Conservation (phyloP, 2,329 filamentous ascomycete species). For the Didymella keratinophila region DNA sequence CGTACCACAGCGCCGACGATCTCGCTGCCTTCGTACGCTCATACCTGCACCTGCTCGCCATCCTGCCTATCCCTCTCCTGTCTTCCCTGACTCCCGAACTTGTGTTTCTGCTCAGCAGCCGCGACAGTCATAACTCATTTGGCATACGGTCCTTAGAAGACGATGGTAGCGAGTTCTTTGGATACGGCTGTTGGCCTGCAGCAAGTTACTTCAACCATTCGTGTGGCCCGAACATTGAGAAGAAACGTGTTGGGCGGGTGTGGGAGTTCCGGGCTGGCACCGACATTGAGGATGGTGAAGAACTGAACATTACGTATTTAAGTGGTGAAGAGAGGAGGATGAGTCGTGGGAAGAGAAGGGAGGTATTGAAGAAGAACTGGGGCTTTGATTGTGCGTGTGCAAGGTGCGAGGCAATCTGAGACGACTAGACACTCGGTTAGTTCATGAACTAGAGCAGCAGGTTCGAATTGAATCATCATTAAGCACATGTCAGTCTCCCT, state of each 20-base stretch:
- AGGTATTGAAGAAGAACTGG: conserved; percentile 53
- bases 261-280: conserved; percentile 53
- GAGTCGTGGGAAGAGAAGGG: conserved; percentile 48
- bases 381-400: conserved; percentile 56
- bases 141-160: conserved; percentile 56
- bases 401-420: conserved; percentile 41
- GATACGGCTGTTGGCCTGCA: conserved; percentile 57
- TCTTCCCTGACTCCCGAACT: conserved; percentile 44
- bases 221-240: conserved; percentile 55
- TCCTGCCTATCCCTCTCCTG: conserved; percentile 50
- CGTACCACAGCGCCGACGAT: conserved; percentile 53
- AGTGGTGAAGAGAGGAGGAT: conserved; percentile 57
- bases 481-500: background rate
- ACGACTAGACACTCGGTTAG: background rate
- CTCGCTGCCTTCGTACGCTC: conserved; percentile 51
- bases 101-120: conserved; percentile 47
- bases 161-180: conserved; percentile 58
- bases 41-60: conserved; percentile 54
- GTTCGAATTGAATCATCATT: background rate
- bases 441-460: background rate
- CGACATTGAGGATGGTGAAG: conserved; percentile 50
- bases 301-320: conserved; percentile 59
- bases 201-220: conserved; percentile 61
- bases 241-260: conserved; percentile 50
- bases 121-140: conserved; percentile 58